Evolutionary conservation across 2,329 filamentous ascomycete species (phyloP).

Genomic region (Alternaria solani): DNA sequence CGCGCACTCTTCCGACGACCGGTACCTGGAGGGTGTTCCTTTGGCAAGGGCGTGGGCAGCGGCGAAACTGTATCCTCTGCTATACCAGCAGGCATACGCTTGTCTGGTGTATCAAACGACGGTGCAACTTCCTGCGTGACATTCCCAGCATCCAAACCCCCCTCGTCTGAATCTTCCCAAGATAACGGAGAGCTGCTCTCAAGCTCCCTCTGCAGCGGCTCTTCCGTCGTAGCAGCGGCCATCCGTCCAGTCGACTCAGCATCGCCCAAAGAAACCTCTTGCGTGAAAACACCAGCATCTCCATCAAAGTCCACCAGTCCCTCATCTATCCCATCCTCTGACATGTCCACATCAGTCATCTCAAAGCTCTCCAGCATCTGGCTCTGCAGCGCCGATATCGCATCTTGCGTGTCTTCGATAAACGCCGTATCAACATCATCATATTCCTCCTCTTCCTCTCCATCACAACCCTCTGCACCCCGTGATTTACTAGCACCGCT

Average conservation of each 20-base stretch:
- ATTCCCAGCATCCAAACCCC: not conserved
- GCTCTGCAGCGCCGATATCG: conserved; percentile 50
- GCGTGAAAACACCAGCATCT: not conserved
- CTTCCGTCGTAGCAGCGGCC: not conserved
- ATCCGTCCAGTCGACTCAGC: not conserved
- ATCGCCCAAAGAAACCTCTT: not conserved
- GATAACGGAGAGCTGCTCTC: not conserved
- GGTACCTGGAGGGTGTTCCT: not conserved
- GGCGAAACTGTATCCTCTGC: not conserved
- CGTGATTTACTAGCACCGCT: conserved; percentile 5
- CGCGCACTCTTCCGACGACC: not conserved
- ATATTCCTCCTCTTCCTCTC: not conserved
- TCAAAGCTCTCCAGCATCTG: conserved; percentile 46
- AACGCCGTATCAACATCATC: conserved; percentile 32
- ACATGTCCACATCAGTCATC: conserved; percentile 28
- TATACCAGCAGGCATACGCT: not conserved
- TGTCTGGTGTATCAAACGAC: not conserved
- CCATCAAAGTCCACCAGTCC: not conserved
- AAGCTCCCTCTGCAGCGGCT: not conserved
- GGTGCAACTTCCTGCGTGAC: not conserved
- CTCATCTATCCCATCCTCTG: not conserved
- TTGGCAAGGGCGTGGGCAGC: not conserved
- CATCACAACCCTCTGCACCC: not conserved
- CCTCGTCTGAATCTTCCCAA: not conserved
- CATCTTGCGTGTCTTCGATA: conserved; percentile 57